Evolutionary conservation across 306 rosid species (phyloP).

Genomic region (Malus sieversii): DNA sequence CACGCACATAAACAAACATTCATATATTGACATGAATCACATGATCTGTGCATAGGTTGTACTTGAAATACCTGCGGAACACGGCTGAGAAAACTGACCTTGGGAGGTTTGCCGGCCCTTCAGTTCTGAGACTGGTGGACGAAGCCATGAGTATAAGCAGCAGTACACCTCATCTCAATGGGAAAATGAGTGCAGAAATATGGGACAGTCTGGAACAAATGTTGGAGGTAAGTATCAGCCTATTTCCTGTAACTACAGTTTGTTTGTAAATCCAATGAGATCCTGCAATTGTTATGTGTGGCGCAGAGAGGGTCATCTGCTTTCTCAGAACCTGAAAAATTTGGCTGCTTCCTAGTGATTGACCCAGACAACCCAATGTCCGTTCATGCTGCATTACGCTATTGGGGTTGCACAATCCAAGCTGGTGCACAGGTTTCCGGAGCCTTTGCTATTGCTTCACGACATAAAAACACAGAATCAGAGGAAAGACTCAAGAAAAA

Average conservation of each 20-base stretch:
- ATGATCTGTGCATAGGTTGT: slow-evolving; percentile 43
- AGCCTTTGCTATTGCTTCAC: slow-evolving; percentile 52
- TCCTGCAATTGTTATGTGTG: slow-evolving; percentile 19
- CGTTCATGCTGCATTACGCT: slow-evolving; percentile 62
- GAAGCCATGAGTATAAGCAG: slow-evolving; percentile 63
- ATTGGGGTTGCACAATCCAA: slow-evolving; percentile 95
- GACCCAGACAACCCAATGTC: slow-evolving; percentile 63
- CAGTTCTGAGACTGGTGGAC: slow-evolving; percentile 78
- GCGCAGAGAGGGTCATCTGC: slow-evolving; percentile 73
- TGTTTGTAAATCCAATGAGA: slow-evolving; percentile 8
- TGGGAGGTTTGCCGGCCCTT: slow-evolving; percentile 91
- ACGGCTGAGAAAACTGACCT: slow-evolving; percentile 84
- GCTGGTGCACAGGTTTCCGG: slow-evolving; percentile 82
- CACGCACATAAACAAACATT: not conserved
- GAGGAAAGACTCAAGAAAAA: slow-evolving; percentile 32
- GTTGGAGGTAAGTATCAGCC: slow-evolving; percentile 56
- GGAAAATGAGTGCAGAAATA: slow-evolving; percentile 61
- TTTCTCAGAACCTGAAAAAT: slow-evolving; percentile 58
- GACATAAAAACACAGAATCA: slow-evolving; percentile 31
- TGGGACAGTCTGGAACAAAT: slow-evolving; percentile 70
- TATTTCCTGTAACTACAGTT: slow-evolving; percentile 2
- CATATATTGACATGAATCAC: slow-evolving; percentile 10
- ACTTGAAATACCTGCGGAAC: slow-evolving; percentile 66
- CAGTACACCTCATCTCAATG: slow-evolving; percentile 38
- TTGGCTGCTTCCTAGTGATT: slow-evolving; percentile 75